phyloP scores from a whole-genome alignment of 352 stramenopile species.

The Blastocystis sp. region DNA sequence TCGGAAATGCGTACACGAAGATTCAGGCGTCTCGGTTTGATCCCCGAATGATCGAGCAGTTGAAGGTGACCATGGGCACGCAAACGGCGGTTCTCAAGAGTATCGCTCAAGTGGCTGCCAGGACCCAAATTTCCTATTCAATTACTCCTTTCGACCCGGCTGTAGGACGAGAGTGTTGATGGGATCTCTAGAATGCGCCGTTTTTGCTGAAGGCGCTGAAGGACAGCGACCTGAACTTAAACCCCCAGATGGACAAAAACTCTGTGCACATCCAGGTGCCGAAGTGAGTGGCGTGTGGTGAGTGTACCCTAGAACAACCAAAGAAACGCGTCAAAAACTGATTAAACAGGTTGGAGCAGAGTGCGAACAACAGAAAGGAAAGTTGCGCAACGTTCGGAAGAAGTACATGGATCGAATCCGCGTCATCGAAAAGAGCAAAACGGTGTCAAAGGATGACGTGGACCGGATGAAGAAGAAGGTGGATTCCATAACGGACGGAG shows the following conservation, averaged over 20 bases:
- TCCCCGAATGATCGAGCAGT: slow-evolving; percentile 37
- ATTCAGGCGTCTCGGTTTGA: slow-evolving; percentile 45
- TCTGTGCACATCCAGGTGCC: slow-evolving; percentile 23
- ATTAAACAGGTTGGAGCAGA: slow-evolving; percentile 35
- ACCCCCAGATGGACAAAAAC: slow-evolving; percentile 47
- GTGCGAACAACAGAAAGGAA: slow-evolving; percentile 42
- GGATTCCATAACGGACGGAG: slow-evolving; percentile 6
- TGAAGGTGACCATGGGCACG: slow-evolving; percentile 9
- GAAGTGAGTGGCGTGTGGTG: background rate
- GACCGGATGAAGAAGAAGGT: slow-evolving; percentile 45
- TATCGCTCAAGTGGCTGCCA: slow-evolving; percentile 34
- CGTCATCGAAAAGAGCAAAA: slow-evolving; percentile 44
- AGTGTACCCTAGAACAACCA: slow-evolving; percentile 25
- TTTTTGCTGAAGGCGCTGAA: slow-evolving; percentile 34
- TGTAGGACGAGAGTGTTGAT: background rate
- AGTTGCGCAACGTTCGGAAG: slow-evolving; percentile 27
- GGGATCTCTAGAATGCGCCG: slow-evolving; percentile 5
- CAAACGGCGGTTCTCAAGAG: background rate
- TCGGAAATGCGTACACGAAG: slow-evolving; percentile 28
- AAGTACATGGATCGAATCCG: slow-evolving; percentile 39
- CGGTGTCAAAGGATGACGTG: slow-evolving; percentile 25
- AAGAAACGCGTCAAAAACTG: slow-evolving; percentile 53
- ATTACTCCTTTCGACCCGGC: slow-evolving; percentile 39
- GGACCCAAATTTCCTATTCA: slow-evolving; percentile 26
- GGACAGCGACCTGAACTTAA: slow-evolving; percentile 35